These are phyloP conservation scores for Pseudopithomyces maydicus DNA, from an alignment of 2,329 filamentous ascomycete genomes.

Conservation along the genomic window DNA sequence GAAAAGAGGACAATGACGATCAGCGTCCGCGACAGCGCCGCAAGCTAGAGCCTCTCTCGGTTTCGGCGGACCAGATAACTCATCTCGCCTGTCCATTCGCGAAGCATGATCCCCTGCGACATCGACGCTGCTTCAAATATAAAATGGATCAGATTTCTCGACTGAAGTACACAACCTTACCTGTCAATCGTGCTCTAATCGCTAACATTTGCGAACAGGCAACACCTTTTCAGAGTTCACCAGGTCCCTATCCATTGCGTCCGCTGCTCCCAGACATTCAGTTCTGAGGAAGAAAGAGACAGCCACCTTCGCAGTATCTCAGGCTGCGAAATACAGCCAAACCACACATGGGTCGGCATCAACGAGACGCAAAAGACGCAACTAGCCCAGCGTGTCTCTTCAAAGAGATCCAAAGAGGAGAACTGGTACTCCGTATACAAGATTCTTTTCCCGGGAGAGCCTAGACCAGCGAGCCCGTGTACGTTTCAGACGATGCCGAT, in stretches of 20 bases:
- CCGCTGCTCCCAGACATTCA: background rate
- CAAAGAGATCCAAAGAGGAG: slow-evolving; percentile 6
- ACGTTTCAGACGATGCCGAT: background rate
- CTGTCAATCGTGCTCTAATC: too few species aligned
- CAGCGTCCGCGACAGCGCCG: background rate
- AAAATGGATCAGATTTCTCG: slow-evolving; percentile 1
- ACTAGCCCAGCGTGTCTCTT: slow-evolving; percentile 3
- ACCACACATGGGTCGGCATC: background rate
- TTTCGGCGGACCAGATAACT: background rate
- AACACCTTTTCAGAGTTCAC: background rate
- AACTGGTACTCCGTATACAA: slow-evolving; percentile 11
- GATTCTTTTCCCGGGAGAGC: slow-evolving; percentile 3
- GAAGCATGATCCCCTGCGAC: background rate
- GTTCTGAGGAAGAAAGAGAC: background rate
- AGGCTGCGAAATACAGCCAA: slow-evolving; percentile 1
- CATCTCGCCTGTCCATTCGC: background rate
- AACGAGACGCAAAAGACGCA: slow-evolving; percentile 9
- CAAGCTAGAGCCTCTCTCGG: background rate
- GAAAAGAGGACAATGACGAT: background rate
- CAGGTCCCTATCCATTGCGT: background rate
- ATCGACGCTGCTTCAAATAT: background rate
- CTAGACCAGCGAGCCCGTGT: slow-evolving; percentile 4
- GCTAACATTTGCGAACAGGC: background rate
- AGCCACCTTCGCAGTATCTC: background rate
- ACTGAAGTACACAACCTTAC: background rate